A percentile compares a stretch with the other conserved stretches of the same genome.
Conservation (phyloP, 257 asterid genomes). For the Fraxinus americana region DNA sequence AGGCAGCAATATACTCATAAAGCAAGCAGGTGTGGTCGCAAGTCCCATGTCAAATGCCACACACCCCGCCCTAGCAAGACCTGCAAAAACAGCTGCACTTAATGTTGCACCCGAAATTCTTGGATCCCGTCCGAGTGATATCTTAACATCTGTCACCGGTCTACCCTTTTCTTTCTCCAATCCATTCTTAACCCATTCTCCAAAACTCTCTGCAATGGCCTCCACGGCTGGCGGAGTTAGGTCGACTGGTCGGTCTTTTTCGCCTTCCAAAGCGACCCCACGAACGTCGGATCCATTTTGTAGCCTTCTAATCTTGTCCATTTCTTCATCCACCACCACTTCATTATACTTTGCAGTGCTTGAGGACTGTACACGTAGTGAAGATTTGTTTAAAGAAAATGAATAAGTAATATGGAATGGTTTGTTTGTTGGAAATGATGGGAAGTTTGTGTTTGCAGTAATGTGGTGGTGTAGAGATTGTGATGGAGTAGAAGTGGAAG, state of each 20-base stretch:
- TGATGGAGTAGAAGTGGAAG: slow-evolving; percentile 45
- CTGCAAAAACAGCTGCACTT: slow-evolving; percentile 71
- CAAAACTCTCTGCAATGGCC: slow-evolving; percentile 90
- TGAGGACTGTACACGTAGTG: slow-evolving; percentile 34
- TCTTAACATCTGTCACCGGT: slow-evolving; percentile 36
- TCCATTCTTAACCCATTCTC: slow-evolving; percentile 71
- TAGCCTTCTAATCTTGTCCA: slow-evolving; percentile 73
- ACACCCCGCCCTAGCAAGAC: slow-evolving; percentile 79
- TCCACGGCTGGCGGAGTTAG: slow-evolving; percentile 87
- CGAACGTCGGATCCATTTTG: slow-evolving; percentile 96
- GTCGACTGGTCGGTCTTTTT: slow-evolving; percentile 70
- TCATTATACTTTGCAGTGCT: slow-evolving; percentile 48
- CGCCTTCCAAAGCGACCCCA: slow-evolving; percentile 85
- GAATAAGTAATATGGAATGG: slow-evolving; percentile 35
- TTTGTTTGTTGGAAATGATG: slow-evolving; percentile 31
- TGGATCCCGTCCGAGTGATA: slow-evolving; percentile 86
- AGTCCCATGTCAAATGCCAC: slow-evolving; percentile 81
- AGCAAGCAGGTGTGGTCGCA: slow-evolving; percentile 96
- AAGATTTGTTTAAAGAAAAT: slow-evolving; percentile 23
- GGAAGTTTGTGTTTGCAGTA: slow-evolving; percentile 34
- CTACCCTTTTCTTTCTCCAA: slow-evolving; percentile 32
- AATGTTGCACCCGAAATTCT: slow-evolving; percentile 67
- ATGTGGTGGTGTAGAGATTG: slow-evolving; percentile 32
- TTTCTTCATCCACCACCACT: slow-evolving; percentile 67
- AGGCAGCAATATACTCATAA: slow-evolving; percentile 87